Evolutionary conservation across 495 filamentous ascomycete species (phyloP).

Genomic region (Xylaria intraflava): DNA sequence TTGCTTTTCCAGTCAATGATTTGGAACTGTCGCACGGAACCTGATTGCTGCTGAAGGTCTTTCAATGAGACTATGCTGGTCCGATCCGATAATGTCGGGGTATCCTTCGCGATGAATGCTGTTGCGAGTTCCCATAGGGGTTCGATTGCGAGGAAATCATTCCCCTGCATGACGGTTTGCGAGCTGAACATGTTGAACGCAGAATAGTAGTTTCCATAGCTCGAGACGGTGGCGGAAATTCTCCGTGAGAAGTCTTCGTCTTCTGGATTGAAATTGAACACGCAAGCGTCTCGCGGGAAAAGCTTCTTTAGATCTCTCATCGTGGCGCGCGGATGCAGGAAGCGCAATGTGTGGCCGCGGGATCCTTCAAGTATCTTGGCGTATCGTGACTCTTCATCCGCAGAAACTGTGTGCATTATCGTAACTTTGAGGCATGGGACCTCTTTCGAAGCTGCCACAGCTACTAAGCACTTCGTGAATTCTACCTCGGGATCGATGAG

Average conservation of each 20-base stretch:
- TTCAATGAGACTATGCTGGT: neutral
- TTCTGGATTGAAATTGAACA: slow-evolving; percentile 29
- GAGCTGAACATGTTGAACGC: slow-evolving; percentile 4
- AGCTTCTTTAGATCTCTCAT: slow-evolving; percentile 22
- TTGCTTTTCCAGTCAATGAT: slow-evolving; percentile 37
- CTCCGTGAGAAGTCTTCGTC: slow-evolving; percentile 17
- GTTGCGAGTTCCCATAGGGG: slow-evolving; percentile 21
- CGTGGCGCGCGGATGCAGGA: slow-evolving; percentile 21
- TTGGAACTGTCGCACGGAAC: slow-evolving; percentile 13
- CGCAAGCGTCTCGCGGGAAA: slow-evolving; percentile 15
- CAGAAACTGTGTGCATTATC: neutral
- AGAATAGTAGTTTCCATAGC: slow-evolving; percentile 19
- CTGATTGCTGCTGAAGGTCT: slow-evolving; percentile 14
- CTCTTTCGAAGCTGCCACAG: slow-evolving; percentile 8
- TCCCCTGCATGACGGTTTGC: neutral
- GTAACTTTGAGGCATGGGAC: neutral
- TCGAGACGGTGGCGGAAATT: slow-evolving; percentile 18
- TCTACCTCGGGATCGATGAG: slow-evolving; percentile 31
- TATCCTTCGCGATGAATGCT: slow-evolving; percentile 7
- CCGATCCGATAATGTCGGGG: neutral
- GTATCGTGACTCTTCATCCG: neutral
- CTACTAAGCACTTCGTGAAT: slow-evolving; percentile 22
- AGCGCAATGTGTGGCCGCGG: neutral
- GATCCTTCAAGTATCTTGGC: neutral
- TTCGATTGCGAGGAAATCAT: neutral